Evolutionary conservation across 768 basidiomycete species (phyloP), one percentile per base, ranked within the genome.

Genomic region (Floccularia luteovirens): DNA sequence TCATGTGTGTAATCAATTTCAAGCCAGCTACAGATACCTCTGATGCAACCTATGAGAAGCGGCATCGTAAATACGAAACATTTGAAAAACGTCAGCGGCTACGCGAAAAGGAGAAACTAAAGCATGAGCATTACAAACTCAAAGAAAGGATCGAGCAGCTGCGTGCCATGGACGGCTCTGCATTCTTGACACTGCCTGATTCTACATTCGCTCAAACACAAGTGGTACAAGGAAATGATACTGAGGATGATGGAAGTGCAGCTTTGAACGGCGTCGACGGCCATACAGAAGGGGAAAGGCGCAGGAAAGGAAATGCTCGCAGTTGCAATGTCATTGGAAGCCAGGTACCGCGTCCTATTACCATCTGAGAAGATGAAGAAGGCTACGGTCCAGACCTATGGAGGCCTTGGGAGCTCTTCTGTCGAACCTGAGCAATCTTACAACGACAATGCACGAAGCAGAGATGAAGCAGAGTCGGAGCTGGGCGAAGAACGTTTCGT

Each of bases 61-160:
- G 88, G 31, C 90, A 94, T 60, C 74, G 79, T 38, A 90, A 87
- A 55, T 91, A 87, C 58, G 90, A 92, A 57, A 74, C 73, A 11
- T 83, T 87, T 43, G 91, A 93, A 60, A 89, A 88, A 56, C 76
- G 89, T 5, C 79, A 82, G 53, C 82, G 90, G 3, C 64, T 87
- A 24, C 77, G 90, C 40, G 90, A 93, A 62, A 90, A 90, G 60
- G 90, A 94, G 61, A 90, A 90, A 55, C 74, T 93, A 40, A 83
- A 86, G 59, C 83, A 90, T 48, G 90, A 92, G 53, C 88, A 90
- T 49, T 90, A 91, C 64, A 90, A 90, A 55, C 77, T 94, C 52
- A 84, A 85, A 58, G 83, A 90, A 53, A 78, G 90, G 24, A 84
- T 92, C 44, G 89, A 92, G 38, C 84, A 91, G 52, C 69, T 92